Percentiles rank a stretch among this genome's conserved stretches.
These are phyloP conservation scores for Acacia concinna DNA, from an alignment of 331 rosid species.

Conservation along the genomic window DNA sequence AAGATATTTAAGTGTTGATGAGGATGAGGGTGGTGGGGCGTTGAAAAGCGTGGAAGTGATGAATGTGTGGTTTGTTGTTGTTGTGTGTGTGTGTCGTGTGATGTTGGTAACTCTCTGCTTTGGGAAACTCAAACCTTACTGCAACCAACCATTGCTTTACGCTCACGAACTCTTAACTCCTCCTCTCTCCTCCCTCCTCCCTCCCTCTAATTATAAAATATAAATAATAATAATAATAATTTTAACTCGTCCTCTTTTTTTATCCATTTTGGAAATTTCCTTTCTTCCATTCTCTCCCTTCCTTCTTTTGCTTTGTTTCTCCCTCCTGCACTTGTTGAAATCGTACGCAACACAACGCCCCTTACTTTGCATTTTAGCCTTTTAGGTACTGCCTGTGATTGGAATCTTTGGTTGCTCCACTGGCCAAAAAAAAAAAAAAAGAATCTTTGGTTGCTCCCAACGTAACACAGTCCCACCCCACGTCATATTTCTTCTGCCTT, in stretches of 20 bases:
- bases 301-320: too few species aligned
- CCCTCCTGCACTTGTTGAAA: background rate
- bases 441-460: too few species aligned
- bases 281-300: background rate
- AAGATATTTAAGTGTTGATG: background rate
- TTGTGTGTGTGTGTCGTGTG: background rate
- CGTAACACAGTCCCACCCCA: too few species aligned
- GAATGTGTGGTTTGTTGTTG: background rate
- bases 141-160: background rate
- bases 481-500: too few species aligned
- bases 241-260: too few species aligned
- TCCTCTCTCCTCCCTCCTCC: too few species aligned
- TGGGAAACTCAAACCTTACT: background rate
- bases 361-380: background rate
- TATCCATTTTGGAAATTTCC: background rate
- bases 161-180: background rate
- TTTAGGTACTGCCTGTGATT: background rate
- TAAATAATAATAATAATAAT: too few species aligned
- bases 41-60: constrained; percentile 55
- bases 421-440: too few species aligned
- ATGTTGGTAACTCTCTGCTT: background rate
- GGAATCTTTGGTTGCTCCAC: background rate
- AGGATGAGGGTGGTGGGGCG: constrained; percentile 25
- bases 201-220: too few species aligned
- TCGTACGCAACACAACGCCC: background rate